Evolutionary conservation across 768 basidiomycete genomes (phyloP), one percentile per base, ranked within the genome.

Genomic region (Kwoniella europaea): DNA sequence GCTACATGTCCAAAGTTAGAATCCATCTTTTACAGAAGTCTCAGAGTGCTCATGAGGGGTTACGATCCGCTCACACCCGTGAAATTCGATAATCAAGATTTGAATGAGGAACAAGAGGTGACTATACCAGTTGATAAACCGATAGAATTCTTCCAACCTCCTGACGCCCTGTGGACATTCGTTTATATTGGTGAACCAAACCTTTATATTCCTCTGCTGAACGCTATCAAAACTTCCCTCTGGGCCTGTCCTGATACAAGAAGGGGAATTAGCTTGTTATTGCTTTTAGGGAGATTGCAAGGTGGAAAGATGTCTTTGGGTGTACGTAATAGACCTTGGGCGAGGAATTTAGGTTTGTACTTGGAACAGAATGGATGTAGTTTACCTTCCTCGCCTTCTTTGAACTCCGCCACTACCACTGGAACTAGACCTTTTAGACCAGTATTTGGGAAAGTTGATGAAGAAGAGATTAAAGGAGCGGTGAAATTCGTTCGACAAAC

Each of bases 271-370:
- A 27, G 22, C 22, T 43, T 61, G 27, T 27, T 61, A 16, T 12
- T 61, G n/a, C 42, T 61, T 16, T 61, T 61, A n/a, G 59, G 59
- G 35, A 61, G 59, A 44, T 43, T 61, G 13, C 59, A 61, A 61
- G 59, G 59, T 4, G 20, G 22, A 4, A 10, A 27, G 43, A 61
- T 61, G 59, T 20, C 35, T 12, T 20, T 61, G 18, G 59, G 59
- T n/a, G n/a, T 61, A 12, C 16, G 43, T 15, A 43, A 61, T 44
- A 42, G 41, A 44, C 18, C n/a, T 9, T 61, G 59, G 59, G 59
- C 59, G 10, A 42, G 59, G 42, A 61, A 61, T 43, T n/a, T 61
- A n/a, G 59, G 59, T n/a, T 61, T 61, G 59, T 18, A 12, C 42
- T 44, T 61, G 42, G 59, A 61, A n/a, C 42, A 43, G 7, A 61